Evolutionary conservation across 345 rosid genomes (phyloP).

Genomic region (Conringia planisiliqua): DNA sequence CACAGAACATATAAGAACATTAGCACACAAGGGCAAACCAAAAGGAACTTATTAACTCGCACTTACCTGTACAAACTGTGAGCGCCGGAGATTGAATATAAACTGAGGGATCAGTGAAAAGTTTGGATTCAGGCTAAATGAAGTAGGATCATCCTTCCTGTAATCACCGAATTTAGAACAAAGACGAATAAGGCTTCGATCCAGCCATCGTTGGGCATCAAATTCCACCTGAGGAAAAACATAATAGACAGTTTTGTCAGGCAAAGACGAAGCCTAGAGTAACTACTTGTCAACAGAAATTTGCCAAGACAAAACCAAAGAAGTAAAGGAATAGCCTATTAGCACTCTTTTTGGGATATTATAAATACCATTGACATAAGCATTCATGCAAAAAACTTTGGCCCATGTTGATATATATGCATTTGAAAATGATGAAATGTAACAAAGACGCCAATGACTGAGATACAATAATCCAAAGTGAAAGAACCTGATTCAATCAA

Average conservation of each 20-base stretch:
- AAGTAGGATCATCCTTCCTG: constrained; percentile 89
- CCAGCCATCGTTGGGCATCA: constrained; percentile 98
- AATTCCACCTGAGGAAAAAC: constrained; percentile 71
- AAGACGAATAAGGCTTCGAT: constrained; percentile 82
- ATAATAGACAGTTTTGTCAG: neutral
- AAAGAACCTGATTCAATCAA: neutral
- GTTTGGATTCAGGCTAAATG: constrained; percentile 80
- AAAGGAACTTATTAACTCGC: neutral
- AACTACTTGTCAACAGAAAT: neutral
- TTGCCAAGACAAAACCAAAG: neutral
- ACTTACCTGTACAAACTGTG: constrained; percentile 92
- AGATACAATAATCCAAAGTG: neutral
- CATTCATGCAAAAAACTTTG: too few species aligned
- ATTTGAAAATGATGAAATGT: neutral
- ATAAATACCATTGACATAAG: neutral
- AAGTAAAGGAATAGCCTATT: neutral
- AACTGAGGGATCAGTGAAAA: constrained; percentile 97
- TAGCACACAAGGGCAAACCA: neutral
- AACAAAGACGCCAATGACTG: too few species aligned
- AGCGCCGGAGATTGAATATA: constrained; percentile 86
- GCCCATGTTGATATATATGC: neutral
- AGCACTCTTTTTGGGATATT: neutral
- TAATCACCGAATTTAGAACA: constrained; percentile 97
- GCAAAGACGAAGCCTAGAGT: too few species aligned
- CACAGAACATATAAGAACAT: neutral